Evolutionary conservation across 352 stramenopile species (phyloP), one percentile per base, ranked within the genome.

Genomic region (Globisporangium okanoganense): DNA sequence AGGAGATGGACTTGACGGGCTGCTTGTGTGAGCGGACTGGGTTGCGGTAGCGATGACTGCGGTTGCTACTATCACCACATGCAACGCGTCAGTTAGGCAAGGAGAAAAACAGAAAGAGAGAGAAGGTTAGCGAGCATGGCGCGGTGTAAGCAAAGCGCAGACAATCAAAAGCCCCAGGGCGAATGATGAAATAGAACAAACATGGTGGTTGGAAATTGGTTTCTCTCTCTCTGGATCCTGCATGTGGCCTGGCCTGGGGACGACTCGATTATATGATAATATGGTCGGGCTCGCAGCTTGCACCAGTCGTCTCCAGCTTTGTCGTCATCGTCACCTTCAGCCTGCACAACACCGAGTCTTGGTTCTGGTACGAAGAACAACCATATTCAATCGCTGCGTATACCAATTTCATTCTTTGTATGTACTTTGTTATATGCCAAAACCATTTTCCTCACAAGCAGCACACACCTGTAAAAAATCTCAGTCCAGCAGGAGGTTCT

Each of bases 401-500:
- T 20, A 44, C 18, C 16, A 12, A 12, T 22, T 44, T 44, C 14
- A 22, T 3, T 44, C 38, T n/a, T n/a, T 44, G 38, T 9, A 44
- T 44, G 16, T 16, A 44, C 4, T n/a, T 44, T 18, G n/a, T 16
- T 44, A 5, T 9, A 44, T 16, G 5, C 2, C 8, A 22, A 20
- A 22, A 22, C 18, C 18, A 44, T 9, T 44, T 44, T 44, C 16
- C 16, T n/a, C 12, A 20, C 35, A 20, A 43, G 16, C 38, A 43
- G 18, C 38, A 43, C 38, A 44, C 38, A 10, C 38, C 4, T 22
- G 38, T 44, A 5, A 44, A 20, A 44, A 9, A n/a, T 3, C n/a
- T 65, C 40, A 69, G 49, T 49, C 50, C 36, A 58, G 51, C 49
- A 93, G 71, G 62, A 93, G 72, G 64, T 85, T 71, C 64, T 91